phyloP scores from a whole-genome alignment of 1,139 yeast species.

The Taiozyma sp. region DNA sequence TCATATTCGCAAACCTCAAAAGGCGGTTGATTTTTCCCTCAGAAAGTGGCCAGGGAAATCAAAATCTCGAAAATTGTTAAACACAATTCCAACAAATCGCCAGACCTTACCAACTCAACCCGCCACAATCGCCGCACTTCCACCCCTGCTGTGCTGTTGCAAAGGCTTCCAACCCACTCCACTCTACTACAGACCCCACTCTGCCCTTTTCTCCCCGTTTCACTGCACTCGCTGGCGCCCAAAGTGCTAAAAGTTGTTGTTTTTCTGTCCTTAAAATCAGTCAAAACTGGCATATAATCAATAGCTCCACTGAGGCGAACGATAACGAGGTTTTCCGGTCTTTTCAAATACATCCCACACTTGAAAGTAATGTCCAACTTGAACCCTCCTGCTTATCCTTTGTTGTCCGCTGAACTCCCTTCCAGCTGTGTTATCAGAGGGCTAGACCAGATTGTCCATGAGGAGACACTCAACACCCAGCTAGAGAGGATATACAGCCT shows the following conservation, averaged over 20 bases:
- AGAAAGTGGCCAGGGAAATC: not conserved
- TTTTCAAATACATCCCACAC: not conserved
- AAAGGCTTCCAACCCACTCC: not conserved
- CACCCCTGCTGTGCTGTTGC: not conserved
- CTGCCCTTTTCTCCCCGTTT: not conserved
- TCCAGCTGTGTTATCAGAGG: conserved; percentile 15
- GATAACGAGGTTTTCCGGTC: not conserved
- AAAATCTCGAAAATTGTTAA: not conserved
- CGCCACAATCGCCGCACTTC: not conserved
- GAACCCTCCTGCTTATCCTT: conserved; percentile 20
- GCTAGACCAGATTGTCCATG: conserved; percentile 9
- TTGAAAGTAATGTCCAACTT: conserved; percentile 5
- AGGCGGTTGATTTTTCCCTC: not conserved
- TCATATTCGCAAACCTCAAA: not conserved
- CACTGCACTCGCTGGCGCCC: not conserved
- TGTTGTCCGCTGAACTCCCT: conserved; percentile 15
- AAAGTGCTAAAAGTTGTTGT: not conserved
- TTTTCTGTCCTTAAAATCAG: not conserved
- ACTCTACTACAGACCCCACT: not conserved
- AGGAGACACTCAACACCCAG: conserved; percentile 3
- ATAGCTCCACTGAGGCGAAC: not conserved
- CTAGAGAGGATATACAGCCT: conserved; percentile 5
- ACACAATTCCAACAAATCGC: not conserved
- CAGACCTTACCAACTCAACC: not conserved
- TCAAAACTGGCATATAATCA: not conserved